Conservation (phyloP, 441 rosid species). For the Pelargonium citronellum region DNA sequence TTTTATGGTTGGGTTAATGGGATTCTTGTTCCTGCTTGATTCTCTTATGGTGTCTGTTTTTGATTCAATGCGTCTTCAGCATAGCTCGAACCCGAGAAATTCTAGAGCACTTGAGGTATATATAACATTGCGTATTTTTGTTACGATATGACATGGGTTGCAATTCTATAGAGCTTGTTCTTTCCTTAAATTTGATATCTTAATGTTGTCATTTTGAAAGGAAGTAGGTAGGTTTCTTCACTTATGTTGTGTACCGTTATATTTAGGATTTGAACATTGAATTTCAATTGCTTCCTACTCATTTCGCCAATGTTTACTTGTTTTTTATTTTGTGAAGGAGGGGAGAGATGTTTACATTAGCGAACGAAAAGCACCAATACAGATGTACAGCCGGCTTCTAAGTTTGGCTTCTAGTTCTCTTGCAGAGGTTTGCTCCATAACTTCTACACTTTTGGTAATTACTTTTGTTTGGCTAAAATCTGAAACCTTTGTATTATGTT, state of each 20-base stretch:
- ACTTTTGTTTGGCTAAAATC: conserved; percentile 7
- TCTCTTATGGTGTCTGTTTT: conserved; percentile 56
- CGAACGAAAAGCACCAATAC: conserved; percentile 41
- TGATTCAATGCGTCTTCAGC: conserved; percentile 38
- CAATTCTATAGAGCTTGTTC: background rate
- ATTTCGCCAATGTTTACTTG: conserved; percentile 1
- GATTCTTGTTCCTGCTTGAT: conserved; percentile 55
- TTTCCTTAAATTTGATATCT: background rate
- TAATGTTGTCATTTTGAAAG: background rate
- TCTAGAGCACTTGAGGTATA: conserved; percentile 33
- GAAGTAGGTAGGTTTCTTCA: background rate
- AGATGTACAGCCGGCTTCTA: conserved; percentile 65
- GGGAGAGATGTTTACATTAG: conserved; percentile 16
- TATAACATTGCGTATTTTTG: conserved; percentile 16
- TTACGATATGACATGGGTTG: background rate
- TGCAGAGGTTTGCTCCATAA: conserved; percentile 45
- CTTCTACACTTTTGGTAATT: background rate
- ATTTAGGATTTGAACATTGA: background rate
- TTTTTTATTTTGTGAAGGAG: conserved; percentile 27
- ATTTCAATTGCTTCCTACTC: background rate
- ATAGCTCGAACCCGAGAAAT: conserved; percentile 33
- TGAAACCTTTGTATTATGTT: conserved; percentile 22
- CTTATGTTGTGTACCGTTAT: too few species aligned
- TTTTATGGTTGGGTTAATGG: conserved; percentile 40
- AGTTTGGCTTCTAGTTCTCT: conserved; percentile 62